Evolutionary conservation across 306 rosid species (phyloP).

Genomic region (Cucumis melo): DNA sequence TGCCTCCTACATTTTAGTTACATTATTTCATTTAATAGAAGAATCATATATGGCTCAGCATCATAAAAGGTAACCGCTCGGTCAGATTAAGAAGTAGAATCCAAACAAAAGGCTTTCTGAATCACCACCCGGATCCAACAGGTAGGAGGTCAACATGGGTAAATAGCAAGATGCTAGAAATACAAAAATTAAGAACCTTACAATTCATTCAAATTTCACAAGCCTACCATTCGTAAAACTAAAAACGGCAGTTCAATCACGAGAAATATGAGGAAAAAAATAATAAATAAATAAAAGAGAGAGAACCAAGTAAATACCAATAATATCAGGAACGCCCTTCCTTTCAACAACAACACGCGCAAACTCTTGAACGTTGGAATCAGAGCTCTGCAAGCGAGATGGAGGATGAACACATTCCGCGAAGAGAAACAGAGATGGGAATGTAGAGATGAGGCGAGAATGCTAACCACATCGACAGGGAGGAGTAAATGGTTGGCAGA

Average conservation of each 20-base stretch:
- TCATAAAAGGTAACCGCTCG: no score
- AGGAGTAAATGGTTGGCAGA: slow-evolving; percentile 42
- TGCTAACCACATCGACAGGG: slow-evolving; percentile 40
- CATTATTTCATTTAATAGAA: no score
- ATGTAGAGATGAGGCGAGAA: not conserved
- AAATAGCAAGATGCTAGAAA: no score
- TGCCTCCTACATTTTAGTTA: no score
- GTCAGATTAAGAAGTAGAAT: no score
- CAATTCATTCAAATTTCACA: not conserved
- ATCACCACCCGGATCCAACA: no score
- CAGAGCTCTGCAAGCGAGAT: slow-evolving; percentile 26
- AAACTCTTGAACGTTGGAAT: slow-evolving; percentile 40
- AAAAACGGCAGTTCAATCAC: not conserved
- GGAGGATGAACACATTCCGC: not conserved
- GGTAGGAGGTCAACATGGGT: no score
- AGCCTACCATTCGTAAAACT: not conserved
- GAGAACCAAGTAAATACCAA: slow-evolving; percentile 16
- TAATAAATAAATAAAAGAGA: no score
- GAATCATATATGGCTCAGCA: no score
- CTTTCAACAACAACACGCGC: slow-evolving; percentile 41
- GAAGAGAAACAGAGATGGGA: not conserved
- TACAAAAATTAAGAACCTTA: no score
- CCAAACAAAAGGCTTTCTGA: no score
- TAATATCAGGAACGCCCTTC: slow-evolving; percentile 54
- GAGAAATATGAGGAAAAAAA: not conserved